Conservation (phyloP, 352 stramenopile genomes). For the Phytophthora kernoviae region DNA sequence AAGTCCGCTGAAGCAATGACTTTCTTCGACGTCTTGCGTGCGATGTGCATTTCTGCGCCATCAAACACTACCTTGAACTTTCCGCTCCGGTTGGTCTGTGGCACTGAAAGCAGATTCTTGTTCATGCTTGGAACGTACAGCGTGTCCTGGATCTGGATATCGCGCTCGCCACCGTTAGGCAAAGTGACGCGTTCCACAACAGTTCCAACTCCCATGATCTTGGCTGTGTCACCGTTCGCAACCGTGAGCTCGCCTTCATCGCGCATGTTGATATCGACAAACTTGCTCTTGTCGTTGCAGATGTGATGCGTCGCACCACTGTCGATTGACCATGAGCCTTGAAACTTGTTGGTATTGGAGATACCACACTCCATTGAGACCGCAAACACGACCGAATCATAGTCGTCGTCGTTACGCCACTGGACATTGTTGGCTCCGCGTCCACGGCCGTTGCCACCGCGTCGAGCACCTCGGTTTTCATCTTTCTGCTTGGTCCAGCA, state of each 20-base stretch:
- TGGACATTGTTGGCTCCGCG: neutral
- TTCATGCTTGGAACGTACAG: conserved; percentile 11
- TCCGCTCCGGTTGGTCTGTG: neutral
- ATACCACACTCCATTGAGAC: neutral
- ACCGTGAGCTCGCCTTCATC: neutral
- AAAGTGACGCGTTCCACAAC: neutral
- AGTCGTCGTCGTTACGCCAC: neutral
- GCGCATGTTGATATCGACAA: neutral
- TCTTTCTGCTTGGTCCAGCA: neutral
- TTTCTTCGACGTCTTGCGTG: neutral
- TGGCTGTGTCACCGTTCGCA: neutral
- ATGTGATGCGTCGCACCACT: neutral
- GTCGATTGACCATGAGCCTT: neutral
- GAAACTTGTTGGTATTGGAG: too few relatives aligned
- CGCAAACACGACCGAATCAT: neutral
- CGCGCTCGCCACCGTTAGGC: conserved; percentile 3
- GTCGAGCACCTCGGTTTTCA: neutral
- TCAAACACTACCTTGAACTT: conserved; percentile 1
- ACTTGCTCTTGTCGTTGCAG: neutral
- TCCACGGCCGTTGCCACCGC: neutral
- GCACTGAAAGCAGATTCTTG: too few relatives aligned
- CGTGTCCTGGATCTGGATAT: conserved; percentile 10
- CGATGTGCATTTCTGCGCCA: neutral
- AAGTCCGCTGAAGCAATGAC: neutral
- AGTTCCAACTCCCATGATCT: neutral